Base-by-base conservation (phyloP, 192 early-diverging fungal species). In the Oehlia diaphana region DNA sequence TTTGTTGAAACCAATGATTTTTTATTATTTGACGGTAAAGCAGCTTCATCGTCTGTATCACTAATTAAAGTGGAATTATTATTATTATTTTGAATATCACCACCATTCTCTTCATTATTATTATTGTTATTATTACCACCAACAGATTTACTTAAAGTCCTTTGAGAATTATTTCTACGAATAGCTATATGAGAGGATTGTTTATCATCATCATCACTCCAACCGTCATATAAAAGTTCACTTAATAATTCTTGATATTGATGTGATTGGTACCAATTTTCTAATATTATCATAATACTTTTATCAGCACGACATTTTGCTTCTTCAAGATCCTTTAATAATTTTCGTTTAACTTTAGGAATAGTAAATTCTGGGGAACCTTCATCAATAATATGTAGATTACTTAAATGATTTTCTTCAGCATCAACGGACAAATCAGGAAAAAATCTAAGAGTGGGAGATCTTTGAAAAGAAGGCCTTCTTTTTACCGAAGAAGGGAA, bases 341-440 rank as follows among this genome's bases (percentile, higher is more conserved):
- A n/a, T 78, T 78, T 78, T 66, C 65, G 77, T 49, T 78, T 78
- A 6, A 78, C 77, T 58, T 78, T 78, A 37, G 77, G 77, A 63
- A 78, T 61, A 39, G 77, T 64, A 26, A 78, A 78, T 69, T 78
- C 77, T 0, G 77, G 77, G 19, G 65, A 65, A 53, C 77, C 31
- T 42, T 78, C 77, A 39, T 78, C 77, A 23, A 78, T 78, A 50
- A 78, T 69, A 69, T 66, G 65, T 37, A 78, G 58, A 68, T 78
- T 31, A 78, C 66, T 78, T 26, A 78, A 16, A 78, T 49, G 77
- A 68, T 78, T 78, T 69, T 78, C 65, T 69, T 78, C 65, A 78
- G 77, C 64, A 35, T 78, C 77, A 33, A 63, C 44, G 13, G 64
- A 44, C 61, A 78, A 50, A 53, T 78, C 77, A 19, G 77, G 77